Conservation (phyloP, 306 rosid species). For the Glycyrrhiza uralensis region DNA sequence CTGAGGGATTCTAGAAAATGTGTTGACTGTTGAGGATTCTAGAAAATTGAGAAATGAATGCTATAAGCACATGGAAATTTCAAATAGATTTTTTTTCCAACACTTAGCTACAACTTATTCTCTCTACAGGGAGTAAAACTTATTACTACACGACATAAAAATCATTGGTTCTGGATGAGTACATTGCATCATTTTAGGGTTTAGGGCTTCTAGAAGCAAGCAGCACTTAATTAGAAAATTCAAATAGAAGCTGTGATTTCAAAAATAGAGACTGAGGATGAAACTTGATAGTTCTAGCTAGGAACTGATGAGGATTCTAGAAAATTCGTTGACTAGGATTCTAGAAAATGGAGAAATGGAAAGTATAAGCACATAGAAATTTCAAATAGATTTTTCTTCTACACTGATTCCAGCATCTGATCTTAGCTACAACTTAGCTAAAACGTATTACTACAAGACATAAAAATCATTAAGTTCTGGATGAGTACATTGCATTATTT, state of each 20-base stretch:
- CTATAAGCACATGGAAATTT: neutral
- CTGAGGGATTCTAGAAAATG: neutral
- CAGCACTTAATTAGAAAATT: no score
- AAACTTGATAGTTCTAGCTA: no score
- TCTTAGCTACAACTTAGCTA: neutral
- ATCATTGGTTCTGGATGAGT: neutral
- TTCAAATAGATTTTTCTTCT: neutral
- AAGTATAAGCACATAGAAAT: neutral
- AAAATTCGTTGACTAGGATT: neutral
- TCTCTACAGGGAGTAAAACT: neutral
- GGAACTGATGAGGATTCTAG: neutral
- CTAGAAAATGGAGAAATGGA: neutral
- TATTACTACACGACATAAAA: neutral
- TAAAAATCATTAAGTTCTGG: neutral
- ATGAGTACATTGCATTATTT: neutral
- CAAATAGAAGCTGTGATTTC: no score
- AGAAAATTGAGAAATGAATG: neutral
- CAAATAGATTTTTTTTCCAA: neutral
- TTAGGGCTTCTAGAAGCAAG: no score
- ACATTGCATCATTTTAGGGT: no score
- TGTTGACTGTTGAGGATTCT: neutral
- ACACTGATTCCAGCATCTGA: neutral
- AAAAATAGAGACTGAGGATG: no score
- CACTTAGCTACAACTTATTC: neutral
- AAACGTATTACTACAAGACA: neutral